Evolutionary conservation across 371 early-diverging fungal genomes (phyloP).

Genomic region (Rhizopus arrhizus): DNA sequence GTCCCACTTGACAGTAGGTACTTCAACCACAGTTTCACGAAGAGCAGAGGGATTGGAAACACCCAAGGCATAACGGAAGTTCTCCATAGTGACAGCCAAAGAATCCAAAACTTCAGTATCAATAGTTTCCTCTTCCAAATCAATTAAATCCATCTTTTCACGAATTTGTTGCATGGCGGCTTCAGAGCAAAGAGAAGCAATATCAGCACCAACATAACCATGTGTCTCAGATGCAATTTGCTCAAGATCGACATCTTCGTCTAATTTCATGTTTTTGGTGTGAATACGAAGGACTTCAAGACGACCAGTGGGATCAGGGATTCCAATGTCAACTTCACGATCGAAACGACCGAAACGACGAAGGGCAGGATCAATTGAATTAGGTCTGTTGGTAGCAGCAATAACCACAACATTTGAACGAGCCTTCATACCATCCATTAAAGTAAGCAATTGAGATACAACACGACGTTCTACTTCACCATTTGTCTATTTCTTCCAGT

Average conservation of each 20-base stretch:
- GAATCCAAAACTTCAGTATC: conserved; percentile 97
- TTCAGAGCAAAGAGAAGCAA: conserved; percentile 99
- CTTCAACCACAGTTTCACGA: conserved; percentile 99
- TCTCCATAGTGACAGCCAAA: conserved; percentile 98
- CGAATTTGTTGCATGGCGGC: conserved; percentile 99
- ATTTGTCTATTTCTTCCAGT: conserved; percentile 67
- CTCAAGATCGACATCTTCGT: conserved; percentile 97
- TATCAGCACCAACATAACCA: conserved; percentile 99
- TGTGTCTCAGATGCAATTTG: conserved; percentile 98
- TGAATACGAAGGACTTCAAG: conserved; percentile 99
- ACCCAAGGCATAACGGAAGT: conserved; percentile 97
- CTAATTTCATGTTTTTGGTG: conserved; percentile 99
- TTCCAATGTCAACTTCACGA: conserved; percentile 99
- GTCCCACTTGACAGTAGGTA: conserved; percentile 97
- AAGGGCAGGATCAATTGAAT: conserved; percentile 99
- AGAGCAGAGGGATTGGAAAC: conserved; percentile 99
- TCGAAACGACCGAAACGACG: conserved; percentile 99
- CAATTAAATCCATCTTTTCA: conserved; percentile 98
- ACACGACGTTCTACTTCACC: conserved; percentile 99
- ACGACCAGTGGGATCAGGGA: conserved; percentile 99
- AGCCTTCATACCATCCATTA: conserved; percentile 99
- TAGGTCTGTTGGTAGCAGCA: conserved; percentile 99
- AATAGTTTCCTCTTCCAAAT: conserved; percentile 98
- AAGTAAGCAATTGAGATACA: conserved; percentile 98
- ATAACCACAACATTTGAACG: conserved; percentile 97